Base-by-base conservation (phyloP, 2,329 filamentous ascomycete genomes). In the Arachnomyces sp. region DNA sequence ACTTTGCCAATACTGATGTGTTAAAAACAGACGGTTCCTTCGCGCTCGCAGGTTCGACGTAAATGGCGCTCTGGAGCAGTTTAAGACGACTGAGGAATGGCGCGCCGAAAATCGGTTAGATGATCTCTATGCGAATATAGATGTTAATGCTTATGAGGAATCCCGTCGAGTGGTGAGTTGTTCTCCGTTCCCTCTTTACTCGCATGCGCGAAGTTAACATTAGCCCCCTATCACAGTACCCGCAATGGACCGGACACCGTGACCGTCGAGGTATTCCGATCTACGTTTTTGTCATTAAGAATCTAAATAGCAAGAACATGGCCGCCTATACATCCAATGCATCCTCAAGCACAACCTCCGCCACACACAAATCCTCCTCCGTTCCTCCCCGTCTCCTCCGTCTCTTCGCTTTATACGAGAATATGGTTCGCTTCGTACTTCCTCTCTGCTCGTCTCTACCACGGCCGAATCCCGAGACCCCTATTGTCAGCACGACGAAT, bases 401-500 rank as follows among this genome's bases (percentile, higher is more conserved):
- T 16, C 74, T 96, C 4, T 95, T 95, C 60, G 87, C 89, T 1
- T 73, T 95, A 12, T 96, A 96, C 68, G 90, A 96, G 68, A 92
- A 92, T 65, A 73, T 95, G 42, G 88, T 84, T 28, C 77, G 84
- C 52, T 95, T 95, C 63, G 81, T 82, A 48, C 80, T 93, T 68
- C 89, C 90, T 2, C 67, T 95, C 33, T 89, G 85, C 67, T 86
- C 86, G 30, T 76, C 84, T 53, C 74, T 94, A 46, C 77, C 86
- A 53, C 77, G 89, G 53, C 78, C 81, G 6, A 69, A 85, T 59
- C 74, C 82, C 3, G 77, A 82, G 48, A 88, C 86, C n/a, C 90
- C 90, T 5, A 87, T 95, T 52, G 90, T 88, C 30, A 82, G 92
- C 53, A 89, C 84, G 56, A 95, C 86, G 53, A 95, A 95, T 66